Evolutionary conservation across 2,329 filamentous ascomycete species (phyloP), one percentile per base, ranked within the genome.

Genomic region (Diaporthe velutina): DNA sequence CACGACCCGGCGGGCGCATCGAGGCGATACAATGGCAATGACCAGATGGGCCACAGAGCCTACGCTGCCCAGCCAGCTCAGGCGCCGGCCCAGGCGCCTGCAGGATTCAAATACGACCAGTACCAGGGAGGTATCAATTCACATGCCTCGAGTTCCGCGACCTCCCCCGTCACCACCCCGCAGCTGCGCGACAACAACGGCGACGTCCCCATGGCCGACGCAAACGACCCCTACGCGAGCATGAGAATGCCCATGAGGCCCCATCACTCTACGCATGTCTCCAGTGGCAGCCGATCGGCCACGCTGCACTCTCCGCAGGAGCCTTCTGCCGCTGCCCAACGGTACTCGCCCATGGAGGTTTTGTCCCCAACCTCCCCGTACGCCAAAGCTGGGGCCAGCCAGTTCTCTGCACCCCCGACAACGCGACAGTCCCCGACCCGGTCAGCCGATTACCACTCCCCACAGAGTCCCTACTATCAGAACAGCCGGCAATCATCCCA

Each of bases 341-440:
- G 96, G 82, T 98, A 98, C 85, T 98, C 96, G 61, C 97, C 96
- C 77, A 98, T 98, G 96, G 96, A 98, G 83, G 90, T 92, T 22
- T 87, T 97, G 76, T 95, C 95, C 76, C 94, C 95, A 54, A 91
- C 93, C 45, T 93, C 94, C 73, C 92, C 95, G 45, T 97, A 97
- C 85, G 90, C 91, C 60, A 82, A 89, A 60, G 76, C 91, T 86
- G 81, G 87, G 77, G 87, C 82, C 77, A 80, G 84, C 81, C 86
- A 93, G 86, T 87, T 88, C 83, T 79, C 86, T 79, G 83, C 86
- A 82, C 84, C 89, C 78, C 83, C 89, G 79, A 81, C 86, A 79
- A 87, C 90, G 78, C 91, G 94, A 76, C 94, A 96, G 82, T 98
- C 96, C 77, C 96, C 96, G 54, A 94, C 92, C 57, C 90, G 94